phyloP scores from a whole-genome alignment of 345 rosid species.

The Populus pruinosa region DNA sequence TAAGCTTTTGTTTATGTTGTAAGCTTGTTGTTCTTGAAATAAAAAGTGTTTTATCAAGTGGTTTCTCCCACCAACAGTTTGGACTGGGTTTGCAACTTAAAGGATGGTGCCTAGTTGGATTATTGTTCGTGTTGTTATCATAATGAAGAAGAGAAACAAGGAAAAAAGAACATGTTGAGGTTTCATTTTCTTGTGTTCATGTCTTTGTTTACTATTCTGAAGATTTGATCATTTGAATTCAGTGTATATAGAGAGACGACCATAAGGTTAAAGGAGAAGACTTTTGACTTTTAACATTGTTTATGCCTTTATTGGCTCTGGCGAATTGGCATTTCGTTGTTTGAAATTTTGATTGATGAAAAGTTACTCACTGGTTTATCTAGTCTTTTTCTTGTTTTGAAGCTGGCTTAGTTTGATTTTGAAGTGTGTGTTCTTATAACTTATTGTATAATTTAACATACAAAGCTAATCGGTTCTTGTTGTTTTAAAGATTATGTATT shows the following conservation, averaged over 20 bases:
- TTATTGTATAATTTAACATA: no score
- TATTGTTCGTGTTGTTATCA: slow-evolving; percentile 3
- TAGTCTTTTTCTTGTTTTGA: no score
- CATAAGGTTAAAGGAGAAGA: background rate
- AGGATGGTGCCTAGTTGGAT: slow-evolving; percentile 43
- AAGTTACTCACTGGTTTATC: no score
- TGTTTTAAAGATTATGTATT: no score
- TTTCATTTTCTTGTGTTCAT: background rate
- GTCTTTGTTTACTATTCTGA: background rate
- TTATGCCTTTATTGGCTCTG: background rate
- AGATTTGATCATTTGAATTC: no score
- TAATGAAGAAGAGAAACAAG: background rate
- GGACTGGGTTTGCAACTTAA: slow-evolving; percentile 34
- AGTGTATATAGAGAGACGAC: background rate
- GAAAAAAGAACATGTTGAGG: background rate
- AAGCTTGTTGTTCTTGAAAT: no score
- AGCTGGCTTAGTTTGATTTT: no score
- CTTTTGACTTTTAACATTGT: background rate
- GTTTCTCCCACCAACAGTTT: no score
- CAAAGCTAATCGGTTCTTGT: no score
- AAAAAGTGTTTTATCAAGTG: no score
- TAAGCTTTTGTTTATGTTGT: no score
- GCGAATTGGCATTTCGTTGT: background rate
- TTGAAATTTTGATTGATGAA: background rate
- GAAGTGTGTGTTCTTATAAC: no score